These are phyloP conservation scores for Penicillium egyptiacum DNA, from an alignment of 495 filamentous ascomycete genomes.

Conservation along the genomic window DNA sequence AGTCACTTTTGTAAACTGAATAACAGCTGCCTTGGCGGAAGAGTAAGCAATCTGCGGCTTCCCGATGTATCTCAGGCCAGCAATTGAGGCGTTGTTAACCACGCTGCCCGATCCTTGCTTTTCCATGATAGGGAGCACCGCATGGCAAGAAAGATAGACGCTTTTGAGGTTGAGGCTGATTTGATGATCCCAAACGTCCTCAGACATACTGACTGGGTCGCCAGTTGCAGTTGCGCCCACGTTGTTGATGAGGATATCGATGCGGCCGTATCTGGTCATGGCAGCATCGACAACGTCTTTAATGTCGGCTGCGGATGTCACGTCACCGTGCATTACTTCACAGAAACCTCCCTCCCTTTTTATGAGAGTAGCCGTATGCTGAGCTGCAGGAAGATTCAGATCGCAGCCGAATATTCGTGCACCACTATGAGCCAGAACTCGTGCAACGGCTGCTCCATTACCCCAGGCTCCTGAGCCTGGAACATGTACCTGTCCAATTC, in stretches of 20 bases:
- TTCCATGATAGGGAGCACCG: constrained; percentile 47
- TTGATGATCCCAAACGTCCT: constrained; percentile 49
- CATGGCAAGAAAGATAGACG: constrained; percentile 46
- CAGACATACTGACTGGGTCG: constrained; percentile 44
- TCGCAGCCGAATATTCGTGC: constrained; percentile 47
- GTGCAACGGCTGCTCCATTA: constrained; percentile 44
- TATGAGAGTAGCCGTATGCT: constrained; percentile 34
- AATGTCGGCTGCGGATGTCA: constrained; percentile 36
- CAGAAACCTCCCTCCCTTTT: constrained; percentile 23
- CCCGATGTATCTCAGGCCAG: constrained; percentile 48
- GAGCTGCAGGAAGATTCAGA: constrained; percentile 36
- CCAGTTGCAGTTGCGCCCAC: constrained; percentile 47
- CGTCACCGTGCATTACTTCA: constrained; percentile 39
- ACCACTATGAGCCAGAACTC: constrained; percentile 37
- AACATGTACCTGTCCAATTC: constrained; percentile 41
- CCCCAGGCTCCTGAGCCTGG: constrained; percentile 36
- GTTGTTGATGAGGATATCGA: constrained; percentile 56
- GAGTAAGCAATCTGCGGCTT: constrained; percentile 52
- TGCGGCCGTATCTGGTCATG: constrained; percentile 42
- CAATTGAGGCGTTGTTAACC: constrained; percentile 45
- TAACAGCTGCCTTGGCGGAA: constrained; percentile 47
- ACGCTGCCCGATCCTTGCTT: constrained; percentile 42
- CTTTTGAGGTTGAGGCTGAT: constrained; percentile 51
- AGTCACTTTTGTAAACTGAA: constrained; percentile 46
- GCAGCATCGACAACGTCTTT: constrained; percentile 38